Percentiles rank a stretch among this genome's conserved stretches.
Conservation (phyloP, 768 basidiomycete genomes). For the Termitomyces titanicus region DNA sequence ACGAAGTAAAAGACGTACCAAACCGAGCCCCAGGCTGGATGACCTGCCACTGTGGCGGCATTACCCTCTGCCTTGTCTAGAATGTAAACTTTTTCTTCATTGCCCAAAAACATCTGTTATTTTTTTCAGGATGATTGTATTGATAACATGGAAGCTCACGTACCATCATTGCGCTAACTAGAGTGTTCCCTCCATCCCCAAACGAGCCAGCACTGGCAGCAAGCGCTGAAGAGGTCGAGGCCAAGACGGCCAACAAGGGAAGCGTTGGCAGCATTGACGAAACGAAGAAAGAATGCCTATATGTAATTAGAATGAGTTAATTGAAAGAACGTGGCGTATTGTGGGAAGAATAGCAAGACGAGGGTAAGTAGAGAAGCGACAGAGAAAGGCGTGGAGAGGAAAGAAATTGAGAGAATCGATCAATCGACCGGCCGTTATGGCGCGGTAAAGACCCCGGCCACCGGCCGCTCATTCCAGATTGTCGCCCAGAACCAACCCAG, state of each 20-base stretch:
- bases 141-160: not conserved
- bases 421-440: constrained; percentile 1
- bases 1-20: constrained; percentile 37
- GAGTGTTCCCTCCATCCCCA: constrained; percentile 41
- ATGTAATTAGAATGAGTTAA: not conserved
- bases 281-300: not conserved
- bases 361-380: too few relatives aligned
- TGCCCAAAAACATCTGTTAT: constrained; percentile 77
- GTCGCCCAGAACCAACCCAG: too few relatives aligned
- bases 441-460: not conserved
- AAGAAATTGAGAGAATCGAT: constrained; percentile 10
- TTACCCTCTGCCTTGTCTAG: constrained; percentile 91
- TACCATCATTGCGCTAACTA: constrained; percentile 53
- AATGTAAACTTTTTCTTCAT: constrained; percentile 78
- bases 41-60: constrained; percentile 56
- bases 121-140: not conserved
- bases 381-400: not conserved
- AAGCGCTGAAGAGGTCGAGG: constrained; percentile 25
- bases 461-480: not conserved
- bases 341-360: not conserved
- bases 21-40: constrained; percentile 72
- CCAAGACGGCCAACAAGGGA: constrained; percentile 30
- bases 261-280: constrained; percentile 2
- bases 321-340: constrained; percentile 1
- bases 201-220: constrained; percentile 41